Base-by-base conservation (phyloP, 2,329 filamentous ascomycete species). In the Madurella mycetomatis region DNA sequence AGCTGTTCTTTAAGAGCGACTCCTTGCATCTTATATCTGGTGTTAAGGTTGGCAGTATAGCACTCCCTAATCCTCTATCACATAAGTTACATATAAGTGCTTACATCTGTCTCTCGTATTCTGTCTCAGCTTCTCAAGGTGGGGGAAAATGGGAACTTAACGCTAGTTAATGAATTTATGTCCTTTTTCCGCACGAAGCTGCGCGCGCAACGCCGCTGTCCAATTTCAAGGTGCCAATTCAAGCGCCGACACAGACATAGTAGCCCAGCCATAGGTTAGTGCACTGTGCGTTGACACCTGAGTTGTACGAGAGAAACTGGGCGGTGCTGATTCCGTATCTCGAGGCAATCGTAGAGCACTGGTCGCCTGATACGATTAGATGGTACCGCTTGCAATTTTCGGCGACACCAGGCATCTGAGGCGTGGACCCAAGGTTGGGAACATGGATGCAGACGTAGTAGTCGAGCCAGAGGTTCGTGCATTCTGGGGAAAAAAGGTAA, bases 261-360 rank as follows among this genome's bases (percentile, higher is more conserved):
- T 48, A 48, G 15, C 37, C 51, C 9, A 49, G 5, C 51, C 51
- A 49, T 19, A 54, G 42, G 30, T 54, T 54, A 41, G 41, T 50
- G 47, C 52, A 55, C 11, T 17, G 44, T n/a, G 25, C 37, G 43
- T 55, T 34, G 18, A 55, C 19, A 4, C 47, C 13, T 9, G 42
- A 25, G 48, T 55, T 55, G 25, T 39, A 55, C 13, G 16, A 41
- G 11, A 25, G 5, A 31, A 55, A 51, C 25, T 55, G 42, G 17
- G 34, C 25, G 8, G 30, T 11, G 34, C 11, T 46, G 34, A 55
- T 55, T 12, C 42, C 48, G 25, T 47, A 25, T 25, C 15, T 42
- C 25, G 41, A 3, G 19, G 41, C 37, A 9, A 55, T 47, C 25
- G 25, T 41, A 9, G 12, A 34, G 42, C 53, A 55, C 17, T 40